A percentile compares a stretch with the other conserved stretches of the same genome.
Evolutionary conservation across 2,329 filamentous ascomycete species (phyloP).

Genomic region (Neocucurbitaria cava): DNA sequence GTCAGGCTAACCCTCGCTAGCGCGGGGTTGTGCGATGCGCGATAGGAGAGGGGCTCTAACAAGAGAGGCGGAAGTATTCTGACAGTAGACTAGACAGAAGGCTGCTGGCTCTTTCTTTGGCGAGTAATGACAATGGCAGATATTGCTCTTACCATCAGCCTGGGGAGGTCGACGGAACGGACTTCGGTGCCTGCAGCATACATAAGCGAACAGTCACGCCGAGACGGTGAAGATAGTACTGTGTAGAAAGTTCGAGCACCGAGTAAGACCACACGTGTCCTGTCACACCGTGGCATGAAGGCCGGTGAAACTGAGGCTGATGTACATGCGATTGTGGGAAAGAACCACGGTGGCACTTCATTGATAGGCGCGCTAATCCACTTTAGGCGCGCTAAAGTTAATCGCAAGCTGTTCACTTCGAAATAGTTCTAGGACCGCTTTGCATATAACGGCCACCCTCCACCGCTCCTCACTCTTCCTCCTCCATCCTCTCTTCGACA

Average conservation of each 20-base stretch:
- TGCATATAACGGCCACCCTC: constrained; percentile 40
- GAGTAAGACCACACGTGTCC: constrained; percentile 39
- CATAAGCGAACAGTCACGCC: constrained; percentile 15
- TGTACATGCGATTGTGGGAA: constrained; percentile 29
- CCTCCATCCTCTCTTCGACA: constrained; percentile 23
- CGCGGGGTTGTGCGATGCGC: constrained; percentile 16
- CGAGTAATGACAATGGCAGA: not conserved
- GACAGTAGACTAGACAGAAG: too few species aligned
- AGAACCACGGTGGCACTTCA: constrained; percentile 26
- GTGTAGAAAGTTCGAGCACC: constrained; percentile 28
- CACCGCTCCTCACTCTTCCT: constrained; percentile 27
- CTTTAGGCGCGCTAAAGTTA: constrained; percentile 28
- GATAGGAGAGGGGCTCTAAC: constrained; percentile 5
- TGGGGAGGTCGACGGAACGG: not conserved
- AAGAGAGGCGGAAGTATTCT: not conserved
- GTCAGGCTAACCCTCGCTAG: constrained; percentile 15
- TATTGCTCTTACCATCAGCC: not conserved
- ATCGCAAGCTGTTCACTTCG: constrained; percentile 42
- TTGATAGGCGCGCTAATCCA: constrained; percentile 21
- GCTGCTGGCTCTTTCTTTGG: not conserved
- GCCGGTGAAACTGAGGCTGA: constrained; percentile 39
- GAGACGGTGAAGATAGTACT: constrained; percentile 7
- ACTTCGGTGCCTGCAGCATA: constrained; percentile 2
- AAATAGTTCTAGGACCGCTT: constrained; percentile 28
- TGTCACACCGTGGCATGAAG: constrained; percentile 34